These are phyloP conservation scores for Cercospora berteroae DNA, from an alignment of 2,329 filamentous ascomycete genomes.

Conservation along the genomic window DNA sequence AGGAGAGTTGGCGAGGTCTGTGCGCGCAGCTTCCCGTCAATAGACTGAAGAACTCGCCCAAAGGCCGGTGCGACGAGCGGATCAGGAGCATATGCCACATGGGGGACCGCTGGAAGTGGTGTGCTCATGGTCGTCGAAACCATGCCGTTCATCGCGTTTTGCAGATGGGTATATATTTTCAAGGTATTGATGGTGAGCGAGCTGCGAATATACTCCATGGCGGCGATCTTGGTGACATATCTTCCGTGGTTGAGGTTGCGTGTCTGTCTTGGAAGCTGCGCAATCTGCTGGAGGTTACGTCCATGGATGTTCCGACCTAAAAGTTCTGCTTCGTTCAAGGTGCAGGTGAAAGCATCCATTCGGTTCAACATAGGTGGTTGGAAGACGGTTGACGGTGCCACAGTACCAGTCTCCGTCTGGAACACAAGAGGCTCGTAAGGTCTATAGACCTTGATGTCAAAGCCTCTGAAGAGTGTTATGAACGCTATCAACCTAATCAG, in stretches of 20 bases:
- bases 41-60: background rate
- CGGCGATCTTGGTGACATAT: background rate
- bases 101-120: background rate
- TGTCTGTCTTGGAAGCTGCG: background rate
- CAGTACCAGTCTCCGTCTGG: background rate
- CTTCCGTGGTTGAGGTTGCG: background rate
- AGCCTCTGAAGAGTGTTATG: background rate
- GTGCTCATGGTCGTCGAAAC: background rate
- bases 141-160: background rate
- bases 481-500: background rate
- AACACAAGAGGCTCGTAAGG: background rate
- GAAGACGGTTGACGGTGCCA: background rate
- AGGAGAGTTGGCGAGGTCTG: background rate
- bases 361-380: background rate
- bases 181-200: background rate
- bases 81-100: background rate
- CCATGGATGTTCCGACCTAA: background rate
- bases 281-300: background rate
- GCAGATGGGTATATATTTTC: background rate
- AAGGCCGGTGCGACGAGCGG: background rate
- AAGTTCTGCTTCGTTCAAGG: background rate
- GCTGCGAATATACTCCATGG: background rate
- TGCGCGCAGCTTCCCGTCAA: background rate
- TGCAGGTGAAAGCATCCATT: background rate
- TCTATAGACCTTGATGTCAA: background rate